A percentile compares a stretch with the other conserved stretches of the same genome.
These are phyloP conservation scores for Chytridium lagenaria DNA, from an alignment of 371 early-diverging fungal genomes.

Conservation along the genomic window DNA sequence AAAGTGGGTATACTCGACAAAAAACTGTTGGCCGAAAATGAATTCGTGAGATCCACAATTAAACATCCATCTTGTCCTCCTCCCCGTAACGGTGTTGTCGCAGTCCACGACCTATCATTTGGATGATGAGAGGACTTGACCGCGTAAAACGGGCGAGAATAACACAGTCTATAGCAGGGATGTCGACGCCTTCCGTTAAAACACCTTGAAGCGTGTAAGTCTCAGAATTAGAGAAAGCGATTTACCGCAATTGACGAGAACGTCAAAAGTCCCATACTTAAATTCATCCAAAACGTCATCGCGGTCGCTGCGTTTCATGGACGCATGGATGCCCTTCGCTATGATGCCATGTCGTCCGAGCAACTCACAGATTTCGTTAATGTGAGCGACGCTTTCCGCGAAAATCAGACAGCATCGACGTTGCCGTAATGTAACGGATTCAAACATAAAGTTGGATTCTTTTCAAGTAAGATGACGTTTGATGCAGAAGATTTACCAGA, in stretches of 20 bases:
- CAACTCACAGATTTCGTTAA: constrained; percentile 58
- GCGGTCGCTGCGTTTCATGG: constrained; percentile 63
- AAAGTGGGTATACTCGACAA: background rate
- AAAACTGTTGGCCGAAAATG: background rate
- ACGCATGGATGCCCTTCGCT: constrained; percentile 71
- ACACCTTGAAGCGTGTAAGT: no score
- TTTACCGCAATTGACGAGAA: constrained; percentile 90
- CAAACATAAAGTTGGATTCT: background rate
- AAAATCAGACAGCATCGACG: constrained; percentile 66
- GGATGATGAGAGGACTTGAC: constrained; percentile 81
- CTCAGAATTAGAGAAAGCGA: no score
- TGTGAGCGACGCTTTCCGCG: constrained; percentile 84
- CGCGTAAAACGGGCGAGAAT: constrained; percentile 88
- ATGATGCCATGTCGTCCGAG: constrained; percentile 68
- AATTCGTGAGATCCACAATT: constrained; percentile 88
- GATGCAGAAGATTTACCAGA: constrained; percentile 25
- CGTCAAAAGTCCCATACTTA: constrained; percentile 67
- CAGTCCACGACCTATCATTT: constrained; percentile 96
- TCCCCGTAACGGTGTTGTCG: constrained; percentile 47
- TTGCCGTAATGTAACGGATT: background rate
- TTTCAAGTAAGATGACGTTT: background rate
- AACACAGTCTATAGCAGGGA: constrained; percentile 87
- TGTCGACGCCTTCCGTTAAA: constrained; percentile 69
- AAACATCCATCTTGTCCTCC: constrained; percentile 58
- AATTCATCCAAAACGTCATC: constrained; percentile 66